Evolutionary conservation across 345 rosid genomes (phyloP), one percentile per base, ranked within the genome.

Genomic region (Gossypium stocksii): DNA sequence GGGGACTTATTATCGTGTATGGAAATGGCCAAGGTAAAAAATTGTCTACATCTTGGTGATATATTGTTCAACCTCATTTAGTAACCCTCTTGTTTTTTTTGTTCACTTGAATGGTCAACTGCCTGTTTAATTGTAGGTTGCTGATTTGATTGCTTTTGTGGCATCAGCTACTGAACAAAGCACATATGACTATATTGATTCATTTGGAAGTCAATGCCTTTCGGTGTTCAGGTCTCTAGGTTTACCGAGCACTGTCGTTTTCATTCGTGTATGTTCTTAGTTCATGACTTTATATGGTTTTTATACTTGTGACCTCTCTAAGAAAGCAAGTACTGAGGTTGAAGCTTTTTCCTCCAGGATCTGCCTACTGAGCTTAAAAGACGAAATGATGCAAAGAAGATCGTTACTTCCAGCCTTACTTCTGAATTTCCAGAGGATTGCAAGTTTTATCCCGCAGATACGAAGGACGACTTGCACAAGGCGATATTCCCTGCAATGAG

Each of bases 61-160:
- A 13, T 67, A 70, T 6, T 7, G 8, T 52, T 34, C n/a, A 14
- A 27, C 70, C 14, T 66, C 22, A 2, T 56, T 54, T 38, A 19
- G n/a, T 22, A 2, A 22, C 25, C 29, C 29, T 23, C 16, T 23
- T 61, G 19, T 29, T 3, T 46, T 3, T 61, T 34, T 56, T 54
- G 1, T 22, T 16, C 54, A 34, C 7, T 65, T 20, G 23, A 73
- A 25, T 15, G 56, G 58, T 41, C 11, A 20, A 10, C 23, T 13
- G 45, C 69, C 22, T 79, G 63, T 62, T 70, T 69, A 80, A 74
- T 68, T 61, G 65, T 77, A 94, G 98, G 97, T 89, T 80, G 97
- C 98, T 66, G 99, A 95, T 90, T 88, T 93, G 78, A 84, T 95
- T 75, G 97, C 94, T 77, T 95, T 95, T 83, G 99, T 93, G 81